These are phyloP conservation scores for Atalantia buxifolia DNA, from an alignment of 345 rosid species.

Conservation along the genomic window DNA sequence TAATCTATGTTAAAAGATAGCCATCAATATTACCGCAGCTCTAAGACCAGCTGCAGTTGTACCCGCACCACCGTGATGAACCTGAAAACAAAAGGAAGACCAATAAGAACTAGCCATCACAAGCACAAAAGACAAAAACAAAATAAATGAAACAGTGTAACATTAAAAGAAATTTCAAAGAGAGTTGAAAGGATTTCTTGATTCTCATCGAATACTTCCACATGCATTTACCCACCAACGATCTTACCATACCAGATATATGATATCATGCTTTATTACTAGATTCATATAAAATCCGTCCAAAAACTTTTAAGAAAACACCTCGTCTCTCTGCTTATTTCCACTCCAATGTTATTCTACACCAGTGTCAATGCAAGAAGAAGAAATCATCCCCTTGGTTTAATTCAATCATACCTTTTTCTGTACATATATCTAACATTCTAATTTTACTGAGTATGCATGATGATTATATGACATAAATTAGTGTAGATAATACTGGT, in stretches of 20 bases:
- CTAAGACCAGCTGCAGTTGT: conserved; percentile 98
- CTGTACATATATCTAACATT: neutral
- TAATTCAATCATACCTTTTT: neutral
- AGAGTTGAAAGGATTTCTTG: neutral
- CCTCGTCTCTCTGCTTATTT: neutral
- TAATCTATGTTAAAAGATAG: neutral
- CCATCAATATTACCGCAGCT: conserved; percentile 60
- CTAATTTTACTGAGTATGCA: neutral
- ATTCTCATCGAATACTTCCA: neutral
- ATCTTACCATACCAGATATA: neutral
- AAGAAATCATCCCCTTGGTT: neutral
- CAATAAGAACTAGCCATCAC: neutral
- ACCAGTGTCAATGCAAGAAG: neutral
- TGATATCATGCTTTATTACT: neutral
- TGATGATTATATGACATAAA: neutral
- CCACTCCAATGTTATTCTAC: neutral
- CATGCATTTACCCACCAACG: neutral
- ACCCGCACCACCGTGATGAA: conserved; percentile 99
- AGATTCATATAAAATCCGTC: neutral
- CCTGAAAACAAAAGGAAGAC: conserved; percentile 44
- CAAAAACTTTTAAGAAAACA: neutral
- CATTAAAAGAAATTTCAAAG: neutral
- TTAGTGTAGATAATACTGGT: neutral
- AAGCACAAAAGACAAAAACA: neutral
- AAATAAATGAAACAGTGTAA: neutral